Evolutionary conservation across 495 filamentous ascomycete genomes (phyloP).

Genomic region (Annulohypoxylon bovei): DNA sequence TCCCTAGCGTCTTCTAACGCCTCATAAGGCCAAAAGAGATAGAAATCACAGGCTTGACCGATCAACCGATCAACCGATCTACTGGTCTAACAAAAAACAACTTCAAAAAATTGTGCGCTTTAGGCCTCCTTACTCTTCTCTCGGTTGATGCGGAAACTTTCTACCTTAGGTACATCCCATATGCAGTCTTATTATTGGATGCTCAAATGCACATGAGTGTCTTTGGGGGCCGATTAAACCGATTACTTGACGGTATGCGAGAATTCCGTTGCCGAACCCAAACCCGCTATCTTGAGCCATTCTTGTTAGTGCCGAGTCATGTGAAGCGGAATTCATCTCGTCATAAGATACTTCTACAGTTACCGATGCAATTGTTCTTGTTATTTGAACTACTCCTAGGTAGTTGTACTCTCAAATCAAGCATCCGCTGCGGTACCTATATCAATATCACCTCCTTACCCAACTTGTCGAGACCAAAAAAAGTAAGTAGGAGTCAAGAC

Average conservation of each 20-base stretch:
- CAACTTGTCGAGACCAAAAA: constrained; percentile 2
- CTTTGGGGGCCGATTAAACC: constrained; percentile 23
- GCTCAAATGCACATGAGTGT: neutral
- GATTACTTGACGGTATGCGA: constrained; percentile 9
- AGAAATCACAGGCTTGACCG: neutral
- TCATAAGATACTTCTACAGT: neutral
- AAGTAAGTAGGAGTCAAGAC: constrained; percentile 9
- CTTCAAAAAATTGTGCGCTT: constrained; percentile 6
- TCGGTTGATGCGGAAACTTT: constrained; percentile 22
- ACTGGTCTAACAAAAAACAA: neutral
- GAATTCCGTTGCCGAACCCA: neutral
- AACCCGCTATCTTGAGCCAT: constrained; percentile 9
- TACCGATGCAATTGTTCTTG: neutral
- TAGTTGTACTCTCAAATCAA: neutral
- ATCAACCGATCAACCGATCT: neutral
- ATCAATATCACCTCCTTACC: constrained; percentile 5
- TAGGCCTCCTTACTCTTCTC: constrained; percentile 30
- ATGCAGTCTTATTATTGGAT: neutral
- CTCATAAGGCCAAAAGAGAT: neutral
- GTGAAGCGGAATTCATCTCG: constrained; percentile 4
- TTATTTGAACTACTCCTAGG: neutral
- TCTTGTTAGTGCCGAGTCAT: constrained; percentile 8
- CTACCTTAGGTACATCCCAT: constrained; percentile 6
- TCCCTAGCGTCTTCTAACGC: neutral
- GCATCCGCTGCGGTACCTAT: neutral